Evolutionary conservation across 2,329 filamentous ascomycete genomes (phyloP), one percentile per base, ranked within the genome.

Genomic region (Thelonectria blattea): DNA sequence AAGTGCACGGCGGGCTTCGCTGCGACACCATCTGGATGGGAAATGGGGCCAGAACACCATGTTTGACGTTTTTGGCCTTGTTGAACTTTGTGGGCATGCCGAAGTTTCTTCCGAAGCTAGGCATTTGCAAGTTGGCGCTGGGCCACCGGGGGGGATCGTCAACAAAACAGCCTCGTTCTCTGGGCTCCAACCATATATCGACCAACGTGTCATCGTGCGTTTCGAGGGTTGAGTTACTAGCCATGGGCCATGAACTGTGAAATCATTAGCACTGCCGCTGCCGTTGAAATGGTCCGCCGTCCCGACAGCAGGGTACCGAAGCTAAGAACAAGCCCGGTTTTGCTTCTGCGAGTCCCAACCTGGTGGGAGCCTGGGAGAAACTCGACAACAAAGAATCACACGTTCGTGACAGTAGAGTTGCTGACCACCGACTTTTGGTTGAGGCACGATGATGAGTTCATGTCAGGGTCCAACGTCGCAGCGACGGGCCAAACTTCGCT

Each of bases 1-100:
- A 57, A 56, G 58, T 63, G 49, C 37, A 58, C 65, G 65, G 64
- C 67, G 60, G 50, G 55, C 62, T 52, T 65, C 60, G 34, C 15
- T 69, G 65, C 48, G 56, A 61, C 50, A 42, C 62, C 58, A 68
- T 64, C 58, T 52, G 43, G 46, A 52, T 54, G 42, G 49, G 50
- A 66, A 68, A 61, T 59, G 60, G 57, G 56, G 46, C 48, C 34
- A 51, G 53, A n/a, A 27, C 50, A 54, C 50, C 48, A 56, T 62
- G 51, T 57, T 62, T 63, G 64, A 63, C 57, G 53, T 55, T 47
- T 43, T 54, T 48, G 46, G 37, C 41, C 51, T 60, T 42, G 46
- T 22, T 9, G 52, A 60, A 60, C 47, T 48, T 30, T 55, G 41
- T 51, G 41, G 32, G 17, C 52, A 37, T 49, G 24, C 34, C n/a